Evolutionary conservation across 768 basidiomycete species (phyloP), one percentile per base, ranked within the genome.

Genomic region (Albatrellus ellisii): DNA sequence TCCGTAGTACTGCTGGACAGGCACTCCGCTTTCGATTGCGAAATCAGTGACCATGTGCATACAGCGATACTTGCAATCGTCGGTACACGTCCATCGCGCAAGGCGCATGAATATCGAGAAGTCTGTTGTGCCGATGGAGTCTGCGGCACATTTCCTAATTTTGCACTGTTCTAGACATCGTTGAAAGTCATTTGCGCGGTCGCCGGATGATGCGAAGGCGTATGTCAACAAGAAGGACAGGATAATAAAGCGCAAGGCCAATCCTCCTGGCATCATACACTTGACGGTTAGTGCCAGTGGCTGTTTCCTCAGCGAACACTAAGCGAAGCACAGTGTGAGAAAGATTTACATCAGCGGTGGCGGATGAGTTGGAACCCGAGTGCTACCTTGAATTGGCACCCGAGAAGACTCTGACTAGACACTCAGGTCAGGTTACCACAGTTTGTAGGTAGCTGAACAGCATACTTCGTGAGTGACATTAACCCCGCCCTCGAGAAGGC

Each of bases 61-160:
- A 63, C 95, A 99, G 3, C 56, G 58, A 56, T 99, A 99, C 57
- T 77, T 77, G 68, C 94, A 99, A 56, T 95, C 71, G 48, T 86
- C 88, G 8, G 57, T 54, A 62, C 91, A 95, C 25, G 83, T 75
- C 92, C 92, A 98, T n/a, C 74, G 65, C 21, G 84, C 81, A 44
- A 85, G 53, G 24, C 72, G 68, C 26, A 87, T 60, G 22, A 77
- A 61, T 10, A 8, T 43, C 12, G 43, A 12, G 18, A 6, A 42
- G 34, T 31, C n/a, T n/a, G n/a, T n/a, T n/a, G n/a, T 2, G 5
- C 41, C 31, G 6, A 56, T 47, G n/a, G 58, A 56, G 40, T 54
- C 56, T 7, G 65, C 46, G 36, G 58, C 51, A 53, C 79, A 80
- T 36, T 39, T 26, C 4, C 39, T 36, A 0, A 14, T 39, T 2